Evolutionary conservation across 306 rosid genomes (phyloP).

Genomic region (Coriaria nepalensis): DNA sequence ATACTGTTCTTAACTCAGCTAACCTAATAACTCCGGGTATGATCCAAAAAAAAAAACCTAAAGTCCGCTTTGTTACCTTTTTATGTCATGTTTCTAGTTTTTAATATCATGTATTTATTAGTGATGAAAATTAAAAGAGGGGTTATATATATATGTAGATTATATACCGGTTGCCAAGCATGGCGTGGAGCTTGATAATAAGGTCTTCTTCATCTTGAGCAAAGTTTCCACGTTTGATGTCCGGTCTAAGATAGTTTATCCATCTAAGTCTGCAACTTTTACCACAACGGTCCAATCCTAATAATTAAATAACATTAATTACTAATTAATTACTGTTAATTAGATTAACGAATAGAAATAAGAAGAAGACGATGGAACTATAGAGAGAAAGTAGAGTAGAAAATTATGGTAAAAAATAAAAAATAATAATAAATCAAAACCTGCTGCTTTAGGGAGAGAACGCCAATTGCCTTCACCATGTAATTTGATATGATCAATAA

Average conservation of each 20-base stretch:
- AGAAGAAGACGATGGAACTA: background rate
- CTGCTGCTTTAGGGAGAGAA: slow-evolving; percentile 63
- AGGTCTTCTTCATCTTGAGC: slow-evolving; percentile 72
- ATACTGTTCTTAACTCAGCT: too few relatives aligned
- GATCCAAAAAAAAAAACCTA: too few relatives aligned
- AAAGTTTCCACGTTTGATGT: slow-evolving; percentile 58
- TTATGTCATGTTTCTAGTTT: too few relatives aligned
- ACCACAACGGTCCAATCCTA: slow-evolving; percentile 61
- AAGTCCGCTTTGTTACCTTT: too few relatives aligned
- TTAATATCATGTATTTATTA: too few relatives aligned
- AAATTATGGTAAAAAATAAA: background rate
- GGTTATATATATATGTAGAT: too few relatives aligned
- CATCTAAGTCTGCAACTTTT: slow-evolving; percentile 76
- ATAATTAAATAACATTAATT: background rate
- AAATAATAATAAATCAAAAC: too few relatives aligned
- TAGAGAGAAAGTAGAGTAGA: background rate
- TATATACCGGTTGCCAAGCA: slow-evolving; percentile 60
- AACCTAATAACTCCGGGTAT: too few relatives aligned
- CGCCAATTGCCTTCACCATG: slow-evolving; percentile 71
- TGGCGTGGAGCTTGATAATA: slow-evolving; percentile 64
- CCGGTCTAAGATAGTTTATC: slow-evolving; percentile 58
- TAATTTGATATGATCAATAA: slow-evolving; percentile 37
- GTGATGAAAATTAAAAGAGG: too few relatives aligned
- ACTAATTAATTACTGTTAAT: background rate
- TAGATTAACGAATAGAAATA: background rate